These are phyloP conservation scores for Capsella rubella DNA, from an alignment of 441 rosid genomes.

Conservation along the genomic window DNA sequence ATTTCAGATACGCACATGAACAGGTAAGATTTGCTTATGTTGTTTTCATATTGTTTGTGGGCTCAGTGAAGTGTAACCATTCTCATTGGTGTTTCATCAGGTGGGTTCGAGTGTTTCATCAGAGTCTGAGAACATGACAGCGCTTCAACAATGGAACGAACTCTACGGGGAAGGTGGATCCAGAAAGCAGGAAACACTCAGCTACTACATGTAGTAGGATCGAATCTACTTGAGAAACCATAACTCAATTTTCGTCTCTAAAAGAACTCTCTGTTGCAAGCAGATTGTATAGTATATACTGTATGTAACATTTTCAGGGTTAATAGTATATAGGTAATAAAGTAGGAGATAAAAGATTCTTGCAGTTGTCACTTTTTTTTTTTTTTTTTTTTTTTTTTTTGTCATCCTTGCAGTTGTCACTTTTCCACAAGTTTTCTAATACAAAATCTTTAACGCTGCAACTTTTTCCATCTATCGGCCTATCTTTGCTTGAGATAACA, in stretches of 20 bases:
- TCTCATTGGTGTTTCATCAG: slow-evolving; percentile 47
- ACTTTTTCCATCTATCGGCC: neutral
- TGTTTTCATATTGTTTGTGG: slow-evolving; percentile 1
- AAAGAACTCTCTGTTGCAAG: neutral
- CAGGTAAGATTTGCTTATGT: slow-evolving; percentile 56
- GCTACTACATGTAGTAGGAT: slow-evolving; percentile 75
- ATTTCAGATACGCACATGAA: slow-evolving; percentile 85
- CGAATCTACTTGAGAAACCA: slow-evolving; percentile 8
- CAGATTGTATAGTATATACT: neutral
- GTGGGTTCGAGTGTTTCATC: slow-evolving; percentile 91
- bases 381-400: too few species aligned
- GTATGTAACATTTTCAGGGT: neutral
- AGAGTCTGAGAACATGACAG: slow-evolving; percentile 83
- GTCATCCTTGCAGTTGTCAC: too few species aligned
- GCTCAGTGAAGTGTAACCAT: neutral
- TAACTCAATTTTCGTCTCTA: slow-evolving; percentile 4
- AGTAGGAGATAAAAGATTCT: too few species aligned
- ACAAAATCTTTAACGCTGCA: neutral
- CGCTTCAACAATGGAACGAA: slow-evolving; percentile 88
- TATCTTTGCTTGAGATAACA: neutral
- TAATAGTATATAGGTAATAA: neutral
- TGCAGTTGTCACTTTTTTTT: too few species aligned
- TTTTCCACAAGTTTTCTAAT: neutral
- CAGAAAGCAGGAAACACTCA: slow-evolving; percentile 69
- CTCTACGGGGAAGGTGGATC: slow-evolving; percentile 96